Percentiles rank a stretch among this genome's conserved stretches.
phyloP scores from a whole-genome alignment of 1,284 basidiomycete genomes.

The Ceratobasidium sp. region DNA sequence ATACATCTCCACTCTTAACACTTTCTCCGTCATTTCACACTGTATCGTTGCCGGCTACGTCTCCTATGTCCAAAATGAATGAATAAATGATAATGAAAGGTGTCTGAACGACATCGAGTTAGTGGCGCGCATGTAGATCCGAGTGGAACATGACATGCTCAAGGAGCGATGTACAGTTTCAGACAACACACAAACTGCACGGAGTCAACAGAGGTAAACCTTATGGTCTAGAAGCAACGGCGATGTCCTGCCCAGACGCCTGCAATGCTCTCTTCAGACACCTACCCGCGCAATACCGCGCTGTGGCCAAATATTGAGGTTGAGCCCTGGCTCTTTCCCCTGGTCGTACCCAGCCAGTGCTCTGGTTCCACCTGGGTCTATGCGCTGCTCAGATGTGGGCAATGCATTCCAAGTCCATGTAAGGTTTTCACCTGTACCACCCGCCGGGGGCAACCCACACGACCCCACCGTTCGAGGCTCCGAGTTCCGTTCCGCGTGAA shows the following conservation, averaged over 20 bases:
- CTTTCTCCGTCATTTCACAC: slow-evolving; percentile 15
- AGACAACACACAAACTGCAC: not conserved
- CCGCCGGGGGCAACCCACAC: not conserved
- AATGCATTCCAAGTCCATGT: not conserved
- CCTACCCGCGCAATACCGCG: slow-evolving; percentile 11
- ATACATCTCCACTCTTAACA: slow-evolving; percentile 34
- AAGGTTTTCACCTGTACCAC: not conserved
- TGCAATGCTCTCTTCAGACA: slow-evolving; percentile 1
- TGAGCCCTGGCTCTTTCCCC: not conserved
- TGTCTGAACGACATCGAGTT: not conserved
- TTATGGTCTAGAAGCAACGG: slow-evolving; percentile 1
- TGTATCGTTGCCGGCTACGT: not conserved
- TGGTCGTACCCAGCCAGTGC: not conserved
- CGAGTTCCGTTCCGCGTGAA: not conserved
- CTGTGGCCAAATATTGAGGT: not conserved
- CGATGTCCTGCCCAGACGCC: not conserved
- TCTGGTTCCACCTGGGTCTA: not conserved
- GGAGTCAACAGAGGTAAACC: not conserved
- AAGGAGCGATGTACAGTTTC: not conserved
- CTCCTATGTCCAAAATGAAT: slow-evolving; percentile 39
- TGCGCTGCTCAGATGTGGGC: not conserved
- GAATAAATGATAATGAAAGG: slow-evolving; percentile 12
- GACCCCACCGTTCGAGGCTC: not conserved
- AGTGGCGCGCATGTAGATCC: slow-evolving; percentile 31
- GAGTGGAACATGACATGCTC: not conserved